Conservation (phyloP, 108 stramenopile genomes). For the Cylindrotheca fusiformis region DNA sequence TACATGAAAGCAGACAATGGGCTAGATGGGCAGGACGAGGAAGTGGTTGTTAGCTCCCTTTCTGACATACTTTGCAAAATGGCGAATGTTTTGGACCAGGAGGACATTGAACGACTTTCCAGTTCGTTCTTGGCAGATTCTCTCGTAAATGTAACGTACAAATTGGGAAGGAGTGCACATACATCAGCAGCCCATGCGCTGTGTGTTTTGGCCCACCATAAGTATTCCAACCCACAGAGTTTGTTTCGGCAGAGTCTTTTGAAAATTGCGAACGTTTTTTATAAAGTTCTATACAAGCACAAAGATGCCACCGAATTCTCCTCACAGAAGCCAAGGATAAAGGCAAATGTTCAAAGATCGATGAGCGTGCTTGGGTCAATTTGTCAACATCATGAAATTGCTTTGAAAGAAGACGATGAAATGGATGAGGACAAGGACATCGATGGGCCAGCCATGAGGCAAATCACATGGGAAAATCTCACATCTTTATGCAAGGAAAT, state of each 20-base stretch:
- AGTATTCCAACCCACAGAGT: conserved; percentile 27
- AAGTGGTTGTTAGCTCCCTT: conserved; percentile 55
- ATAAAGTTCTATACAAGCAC: conserved; percentile 63
- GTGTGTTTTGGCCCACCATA: conserved; percentile 55
- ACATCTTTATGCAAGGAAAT: conserved; percentile 55
- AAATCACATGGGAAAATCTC: conserved; percentile 36
- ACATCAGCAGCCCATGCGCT: conserved; percentile 66
- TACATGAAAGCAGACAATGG: conserved; percentile 93
- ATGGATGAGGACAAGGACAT: conserved; percentile 28
- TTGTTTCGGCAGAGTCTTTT: conserved; percentile 46
- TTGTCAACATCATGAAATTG: conserved; percentile 45
- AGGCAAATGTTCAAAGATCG: conserved; percentile 56
- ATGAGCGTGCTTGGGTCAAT: conserved; percentile 72
- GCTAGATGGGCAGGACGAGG: conserved; percentile 50
- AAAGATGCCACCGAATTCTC: conserved; percentile 40
- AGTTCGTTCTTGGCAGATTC: conserved; percentile 54
- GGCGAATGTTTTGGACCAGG: conserved; percentile 38
- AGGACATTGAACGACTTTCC: conserved; percentile 45
- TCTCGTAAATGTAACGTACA: conserved; percentile 66
- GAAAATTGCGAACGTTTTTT: conserved; percentile 66
- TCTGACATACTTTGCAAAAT: conserved; percentile 60
- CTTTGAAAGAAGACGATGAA: not conserved
- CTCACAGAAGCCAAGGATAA: conserved; percentile 32
- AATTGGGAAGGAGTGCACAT: conserved; percentile 57
- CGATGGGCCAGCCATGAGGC: conserved; percentile 1